Conservation (phyloP, 176 grass and related monocot genomes). For the Triticum monococcum region DNA sequence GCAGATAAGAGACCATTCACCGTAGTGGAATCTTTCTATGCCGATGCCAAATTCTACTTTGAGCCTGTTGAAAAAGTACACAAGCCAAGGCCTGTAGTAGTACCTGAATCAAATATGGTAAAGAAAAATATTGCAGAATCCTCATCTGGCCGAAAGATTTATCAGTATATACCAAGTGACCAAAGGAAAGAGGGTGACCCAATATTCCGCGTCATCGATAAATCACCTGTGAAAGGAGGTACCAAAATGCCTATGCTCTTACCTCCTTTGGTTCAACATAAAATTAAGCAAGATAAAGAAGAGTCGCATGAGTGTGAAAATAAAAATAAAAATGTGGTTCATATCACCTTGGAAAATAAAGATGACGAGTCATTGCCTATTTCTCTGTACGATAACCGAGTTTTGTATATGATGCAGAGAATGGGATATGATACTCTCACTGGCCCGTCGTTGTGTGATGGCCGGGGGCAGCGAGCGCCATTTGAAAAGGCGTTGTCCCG, state of each 20-base stretch:
- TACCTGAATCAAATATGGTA: neutral
- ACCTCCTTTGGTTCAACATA: neutral
- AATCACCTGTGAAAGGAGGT: neutral
- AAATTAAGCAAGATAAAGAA: neutral
- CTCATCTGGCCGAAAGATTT: neutral
- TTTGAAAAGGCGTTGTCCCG: neutral
- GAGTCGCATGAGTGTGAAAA: neutral
- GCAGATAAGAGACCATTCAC: neutral
- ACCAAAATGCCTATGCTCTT: neutral
- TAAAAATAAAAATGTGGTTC: no score
- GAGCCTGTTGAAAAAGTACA: neutral
- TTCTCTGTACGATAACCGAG: no score
- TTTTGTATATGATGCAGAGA: conserved; percentile 2
- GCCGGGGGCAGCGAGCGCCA: neutral
- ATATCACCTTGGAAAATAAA: no score
- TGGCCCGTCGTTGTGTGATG: neutral
- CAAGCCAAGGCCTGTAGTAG: neutral
- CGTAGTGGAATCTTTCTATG: neutral
- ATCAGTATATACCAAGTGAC: neutral
- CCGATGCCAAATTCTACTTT: neutral
- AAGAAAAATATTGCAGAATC: fast-evolving
- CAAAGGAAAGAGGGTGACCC: neutral
- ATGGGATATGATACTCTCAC: neutral
- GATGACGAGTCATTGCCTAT: no score
- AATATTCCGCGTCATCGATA: neutral